Percentiles rank a stretch among this genome's conserved stretches.
Conservation (phyloP, 805 yeast species). For the Lachancea quebecensis region DNA sequence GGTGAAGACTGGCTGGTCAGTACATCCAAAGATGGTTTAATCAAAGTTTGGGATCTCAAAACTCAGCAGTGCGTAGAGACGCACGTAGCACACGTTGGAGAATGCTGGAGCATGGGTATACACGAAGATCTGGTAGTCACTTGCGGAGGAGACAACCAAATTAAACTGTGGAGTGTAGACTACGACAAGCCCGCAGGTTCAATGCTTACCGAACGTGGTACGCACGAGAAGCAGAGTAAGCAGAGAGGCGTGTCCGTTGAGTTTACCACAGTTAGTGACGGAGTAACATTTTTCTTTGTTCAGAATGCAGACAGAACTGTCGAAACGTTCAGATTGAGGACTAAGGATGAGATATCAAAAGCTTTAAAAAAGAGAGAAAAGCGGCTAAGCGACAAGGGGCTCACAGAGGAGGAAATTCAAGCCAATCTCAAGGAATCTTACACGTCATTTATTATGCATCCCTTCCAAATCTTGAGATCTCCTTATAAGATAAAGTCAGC, state of each 20-base stretch:
- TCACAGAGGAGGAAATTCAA: constrained; percentile 50
- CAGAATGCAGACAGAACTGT: constrained; percentile 77
- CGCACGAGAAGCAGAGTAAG: constrained; percentile 68
- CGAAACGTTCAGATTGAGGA: constrained; percentile 73
- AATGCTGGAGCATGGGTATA: constrained; percentile 79
- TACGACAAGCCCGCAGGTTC: constrained; percentile 44
- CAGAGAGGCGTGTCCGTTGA: constrained; percentile 57
- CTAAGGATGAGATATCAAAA: constrained; percentile 68
- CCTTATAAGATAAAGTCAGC: constrained; percentile 56
- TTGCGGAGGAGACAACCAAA: constrained; percentile 72
- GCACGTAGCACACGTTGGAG: constrained; percentile 87
- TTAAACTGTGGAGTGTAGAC: constrained; percentile 77
- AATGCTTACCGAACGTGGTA: constrained; percentile 53
- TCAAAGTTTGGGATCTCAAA: constrained; percentile 90
- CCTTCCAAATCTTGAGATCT: constrained; percentile 63
- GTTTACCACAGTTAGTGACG: constrained; percentile 34
- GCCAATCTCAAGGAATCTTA: constrained; percentile 41
- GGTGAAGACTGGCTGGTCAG: constrained; percentile 67
- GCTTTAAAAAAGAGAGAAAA: constrained; percentile 72
- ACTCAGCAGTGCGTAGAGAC: constrained; percentile 90
- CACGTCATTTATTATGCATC: constrained; percentile 54
- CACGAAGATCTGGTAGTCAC: constrained; percentile 50
- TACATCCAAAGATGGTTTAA: constrained; percentile 80
- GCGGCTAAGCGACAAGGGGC: constrained; percentile 68
- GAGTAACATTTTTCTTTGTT: constrained; percentile 44